Percentiles rank a stretch among this genome's conserved stretches.
Evolutionary conservation across 2,329 filamentous ascomycete species (phyloP).

Genomic region (Penicillium palitans): DNA sequence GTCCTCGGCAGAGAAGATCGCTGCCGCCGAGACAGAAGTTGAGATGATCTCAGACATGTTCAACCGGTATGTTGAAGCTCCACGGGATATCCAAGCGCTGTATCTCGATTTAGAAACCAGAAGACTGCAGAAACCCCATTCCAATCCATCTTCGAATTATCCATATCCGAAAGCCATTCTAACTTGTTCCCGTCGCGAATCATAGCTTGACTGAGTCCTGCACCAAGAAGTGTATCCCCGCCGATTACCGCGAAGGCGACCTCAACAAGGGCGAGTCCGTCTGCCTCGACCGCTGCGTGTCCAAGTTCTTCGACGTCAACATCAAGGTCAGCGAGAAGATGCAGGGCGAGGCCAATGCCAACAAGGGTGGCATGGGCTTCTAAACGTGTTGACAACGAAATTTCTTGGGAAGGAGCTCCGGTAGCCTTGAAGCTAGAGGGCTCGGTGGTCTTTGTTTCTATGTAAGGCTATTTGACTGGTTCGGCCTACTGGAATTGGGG

Average conservation of each 20-base stretch:
- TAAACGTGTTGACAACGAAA: slow-evolving; percentile 26
- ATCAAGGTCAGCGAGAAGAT: slow-evolving; percentile 97
- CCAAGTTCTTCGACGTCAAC: slow-evolving; percentile 98
- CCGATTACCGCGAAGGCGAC: slow-evolving; percentile 90
- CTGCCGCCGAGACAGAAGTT: slow-evolving; percentile 92
- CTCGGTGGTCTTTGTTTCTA: neutral
- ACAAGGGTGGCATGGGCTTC: slow-evolving; percentile 58
- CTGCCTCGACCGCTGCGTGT: slow-evolving; percentile 93
- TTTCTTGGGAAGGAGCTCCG: slow-evolving; percentile 1
- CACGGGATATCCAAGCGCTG: neutral
- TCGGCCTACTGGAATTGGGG: slow-evolving; percentile 5
- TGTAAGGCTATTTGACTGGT: slow-evolving; percentile 14
- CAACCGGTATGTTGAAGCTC: slow-evolving; percentile 69
- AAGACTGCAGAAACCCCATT: neutral
- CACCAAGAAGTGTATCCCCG: slow-evolving; percentile 89
- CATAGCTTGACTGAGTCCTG: slow-evolving; percentile 82
- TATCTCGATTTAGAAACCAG: neutral
- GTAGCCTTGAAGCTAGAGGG: slow-evolving; percentile 4
- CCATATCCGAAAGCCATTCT: neutral
- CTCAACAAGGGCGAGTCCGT: slow-evolving; percentile 99
- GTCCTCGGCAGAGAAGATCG: slow-evolving; percentile 95
- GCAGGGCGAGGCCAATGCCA: slow-evolving; percentile 74
- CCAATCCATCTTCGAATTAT: neutral
- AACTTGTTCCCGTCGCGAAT: neutral
- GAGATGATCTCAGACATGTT: slow-evolving; percentile 98